Conservation (phyloP, 2,329 filamentous ascomycete species). For the Curvularia lunata region DNA sequence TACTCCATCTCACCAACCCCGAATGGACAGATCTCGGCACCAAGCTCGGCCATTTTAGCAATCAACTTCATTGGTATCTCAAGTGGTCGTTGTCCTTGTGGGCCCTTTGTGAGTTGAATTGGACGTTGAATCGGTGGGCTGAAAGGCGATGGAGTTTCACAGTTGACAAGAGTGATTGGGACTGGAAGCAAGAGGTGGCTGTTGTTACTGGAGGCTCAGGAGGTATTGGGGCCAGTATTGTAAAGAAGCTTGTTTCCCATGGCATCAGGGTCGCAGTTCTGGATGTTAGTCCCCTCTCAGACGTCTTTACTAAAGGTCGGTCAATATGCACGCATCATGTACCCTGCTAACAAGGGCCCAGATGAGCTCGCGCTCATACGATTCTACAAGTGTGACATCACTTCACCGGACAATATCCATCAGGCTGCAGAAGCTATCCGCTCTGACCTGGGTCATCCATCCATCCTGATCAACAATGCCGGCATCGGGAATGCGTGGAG, state of each 20-base stretch:
- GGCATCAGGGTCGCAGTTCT: slow-evolving; percentile 47
- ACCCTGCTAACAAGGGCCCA: slow-evolving; percentile 24
- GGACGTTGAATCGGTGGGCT: slow-evolving; percentile 39
- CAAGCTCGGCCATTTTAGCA: slow-evolving; percentile 29
- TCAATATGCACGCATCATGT: neutral
- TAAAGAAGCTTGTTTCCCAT: slow-evolving; percentile 39
- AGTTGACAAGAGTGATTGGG: slow-evolving; percentile 37
- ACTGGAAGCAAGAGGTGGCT: slow-evolving; percentile 43
- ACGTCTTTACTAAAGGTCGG: slow-evolving; percentile 37
- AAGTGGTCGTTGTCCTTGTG: slow-evolving; percentile 37
- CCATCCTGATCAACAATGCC: slow-evolving; percentile 48
- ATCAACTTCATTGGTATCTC: slow-evolving; percentile 33
- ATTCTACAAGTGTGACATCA: slow-evolving; percentile 45
- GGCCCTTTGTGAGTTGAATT: slow-evolving; percentile 36
- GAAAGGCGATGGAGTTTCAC: slow-evolving; percentile 51
- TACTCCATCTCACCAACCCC: slow-evolving; percentile 28
- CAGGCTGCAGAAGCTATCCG: slow-evolving; percentile 41
- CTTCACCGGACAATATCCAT: slow-evolving; percentile 38
- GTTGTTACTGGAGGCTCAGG: slow-evolving; percentile 48
- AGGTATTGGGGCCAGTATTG: slow-evolving; percentile 46
- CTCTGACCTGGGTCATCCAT: slow-evolving; percentile 40
- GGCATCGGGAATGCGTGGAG: slow-evolving; percentile 45
- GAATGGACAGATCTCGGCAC: slow-evolving; percentile 27
- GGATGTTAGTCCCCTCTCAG: slow-evolving; percentile 42
- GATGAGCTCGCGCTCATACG: slow-evolving; percentile 28